These are phyloP conservation scores for Phytopythium vexans DNA, from an alignment of 352 stramenopile genomes.

Conservation along the genomic window DNA sequence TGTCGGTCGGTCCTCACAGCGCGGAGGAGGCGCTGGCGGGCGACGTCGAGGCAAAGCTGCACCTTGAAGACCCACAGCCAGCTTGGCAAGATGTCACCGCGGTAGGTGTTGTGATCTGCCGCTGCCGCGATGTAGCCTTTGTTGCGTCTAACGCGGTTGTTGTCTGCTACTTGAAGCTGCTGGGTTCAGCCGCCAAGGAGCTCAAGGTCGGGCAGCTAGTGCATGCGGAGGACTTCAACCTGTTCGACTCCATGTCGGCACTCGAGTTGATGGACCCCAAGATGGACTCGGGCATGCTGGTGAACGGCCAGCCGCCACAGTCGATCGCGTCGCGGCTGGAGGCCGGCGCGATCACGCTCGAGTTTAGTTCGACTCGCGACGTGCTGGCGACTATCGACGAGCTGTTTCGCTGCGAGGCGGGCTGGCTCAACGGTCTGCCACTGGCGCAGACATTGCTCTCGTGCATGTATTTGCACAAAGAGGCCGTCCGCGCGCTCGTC, in stretches of 20 bases:
- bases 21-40: background rate
- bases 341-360: conserved; percentile 35
- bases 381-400: conserved; percentile 75
- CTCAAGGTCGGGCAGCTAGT: conserved; percentile 79
- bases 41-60: conserved; percentile 1
- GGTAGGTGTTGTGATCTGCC: background rate
- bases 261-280: conserved; percentile 93
- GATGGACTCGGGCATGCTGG: conserved; percentile 92
- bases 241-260: conserved; percentile 94
- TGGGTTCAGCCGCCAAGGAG: conserved; percentile 64
- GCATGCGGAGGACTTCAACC: conserved; percentile 81
- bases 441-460: conserved; percentile 88
- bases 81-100: conserved; percentile 3
- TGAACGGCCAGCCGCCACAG: conserved; percentile 48
- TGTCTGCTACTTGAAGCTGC: conserved; percentile 29
- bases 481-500: conserved; percentile 73
- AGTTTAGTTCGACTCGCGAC: conserved; percentile 63
- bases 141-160: background rate
- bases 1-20: background rate
- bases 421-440: conserved; percentile 83
- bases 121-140: background rate
- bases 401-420: conserved; percentile 70
- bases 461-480: conserved; percentile 86
- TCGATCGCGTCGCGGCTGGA: conserved; percentile 53
- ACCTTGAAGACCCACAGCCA: background rate